These are phyloP conservation scores for Oehlia diaphana DNA, from an alignment of 192 early-diverging fungal genomes.

Conservation along the genomic window DNA sequence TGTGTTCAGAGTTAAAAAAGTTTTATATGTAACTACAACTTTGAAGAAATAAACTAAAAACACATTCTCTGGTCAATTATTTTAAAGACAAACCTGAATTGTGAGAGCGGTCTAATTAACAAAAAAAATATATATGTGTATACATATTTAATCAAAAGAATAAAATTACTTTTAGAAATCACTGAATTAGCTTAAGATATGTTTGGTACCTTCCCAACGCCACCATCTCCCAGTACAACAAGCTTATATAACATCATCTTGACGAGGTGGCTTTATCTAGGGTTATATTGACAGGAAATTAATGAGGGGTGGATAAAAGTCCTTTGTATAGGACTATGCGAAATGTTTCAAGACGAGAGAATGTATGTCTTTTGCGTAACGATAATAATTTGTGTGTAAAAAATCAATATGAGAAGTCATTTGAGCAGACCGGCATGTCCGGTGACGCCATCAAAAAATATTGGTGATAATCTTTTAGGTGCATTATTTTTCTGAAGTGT, in stretches of 20 bases:
- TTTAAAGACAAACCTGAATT: constrained; percentile 35
- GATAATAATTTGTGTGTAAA: too few relatives aligned
- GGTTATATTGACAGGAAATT: not conserved
- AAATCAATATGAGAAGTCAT: too few relatives aligned
- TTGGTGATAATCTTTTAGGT: constrained; percentile 27
- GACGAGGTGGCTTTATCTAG: not conserved
- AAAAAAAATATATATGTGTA: not conserved
- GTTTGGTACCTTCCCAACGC: constrained; percentile 45
- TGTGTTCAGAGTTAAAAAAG: not conserved
- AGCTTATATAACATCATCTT: constrained; percentile 48
- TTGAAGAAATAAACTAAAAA: not conserved
- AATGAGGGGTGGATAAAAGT: not conserved
- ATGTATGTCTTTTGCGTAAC: too few relatives aligned
- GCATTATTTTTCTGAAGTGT: constrained; percentile 57
- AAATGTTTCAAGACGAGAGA: too few relatives aligned
- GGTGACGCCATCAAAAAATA: too few relatives aligned
- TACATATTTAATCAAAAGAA: not conserved
- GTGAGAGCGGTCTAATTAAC: constrained; percentile 42
- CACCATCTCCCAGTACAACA: constrained; percentile 45
- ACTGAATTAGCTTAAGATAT: not conserved
- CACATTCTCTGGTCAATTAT: too few relatives aligned
- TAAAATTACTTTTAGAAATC: not conserved
- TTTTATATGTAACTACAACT: not conserved
- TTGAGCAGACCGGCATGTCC: too few relatives aligned
- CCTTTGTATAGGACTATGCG: too few relatives aligned